These are phyloP conservation scores for Geosmithia putterillii DNA, from an alignment of 2,329 filamentous ascomycete genomes.

Conservation along the genomic window DNA sequence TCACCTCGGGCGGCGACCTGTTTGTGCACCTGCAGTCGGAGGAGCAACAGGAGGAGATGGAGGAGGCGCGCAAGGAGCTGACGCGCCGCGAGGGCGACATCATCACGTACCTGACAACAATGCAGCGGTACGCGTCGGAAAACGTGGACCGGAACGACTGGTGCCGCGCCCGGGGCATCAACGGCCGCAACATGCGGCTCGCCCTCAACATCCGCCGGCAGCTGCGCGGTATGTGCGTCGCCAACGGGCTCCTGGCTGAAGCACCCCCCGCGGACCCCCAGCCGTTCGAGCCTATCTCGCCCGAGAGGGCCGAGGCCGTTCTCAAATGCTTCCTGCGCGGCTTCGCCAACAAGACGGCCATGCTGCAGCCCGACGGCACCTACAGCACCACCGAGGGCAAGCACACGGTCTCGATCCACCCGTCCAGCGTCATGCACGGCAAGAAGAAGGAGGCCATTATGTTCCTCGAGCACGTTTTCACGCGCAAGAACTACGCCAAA, in stretches of 20 bases:
- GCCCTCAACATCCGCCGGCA: conserved; percentile 51
- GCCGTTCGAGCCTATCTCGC: conserved; percentile 39
- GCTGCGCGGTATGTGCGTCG: conserved; percentile 41
- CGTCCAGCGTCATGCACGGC: conserved; percentile 49
- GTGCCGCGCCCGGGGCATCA: conserved; percentile 46
- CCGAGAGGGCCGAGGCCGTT: conserved; percentile 39
- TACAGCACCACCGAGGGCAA: conserved; percentile 49
- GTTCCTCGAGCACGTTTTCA: conserved; percentile 57
- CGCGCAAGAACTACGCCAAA: conserved; percentile 53
- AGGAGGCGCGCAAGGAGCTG: conserved; percentile 42
- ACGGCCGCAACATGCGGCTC: conserved; percentile 48
- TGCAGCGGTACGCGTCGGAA: conserved; percentile 48
- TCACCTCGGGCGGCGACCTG: conserved; percentile 51
- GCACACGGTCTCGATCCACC: conserved; percentile 49
- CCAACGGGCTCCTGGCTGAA: conserved; percentile 35
- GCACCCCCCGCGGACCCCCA: conserved; percentile 38
- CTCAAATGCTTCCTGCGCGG: conserved; percentile 51
- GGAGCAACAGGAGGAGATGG: conserved; percentile 40
- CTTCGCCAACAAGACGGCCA: conserved; percentile 48
- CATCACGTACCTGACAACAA: conserved; percentile 50
- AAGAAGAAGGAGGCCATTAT: conserved; percentile 55
- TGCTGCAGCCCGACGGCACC: conserved; percentile 45
- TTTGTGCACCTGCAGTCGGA: conserved; percentile 48
- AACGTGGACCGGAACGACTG: conserved; percentile 41
- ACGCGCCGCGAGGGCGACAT: conserved; percentile 51